Conservation (phyloP, 2,329 filamentous ascomycete species). For the Penicillium oxalicum region DNA sequence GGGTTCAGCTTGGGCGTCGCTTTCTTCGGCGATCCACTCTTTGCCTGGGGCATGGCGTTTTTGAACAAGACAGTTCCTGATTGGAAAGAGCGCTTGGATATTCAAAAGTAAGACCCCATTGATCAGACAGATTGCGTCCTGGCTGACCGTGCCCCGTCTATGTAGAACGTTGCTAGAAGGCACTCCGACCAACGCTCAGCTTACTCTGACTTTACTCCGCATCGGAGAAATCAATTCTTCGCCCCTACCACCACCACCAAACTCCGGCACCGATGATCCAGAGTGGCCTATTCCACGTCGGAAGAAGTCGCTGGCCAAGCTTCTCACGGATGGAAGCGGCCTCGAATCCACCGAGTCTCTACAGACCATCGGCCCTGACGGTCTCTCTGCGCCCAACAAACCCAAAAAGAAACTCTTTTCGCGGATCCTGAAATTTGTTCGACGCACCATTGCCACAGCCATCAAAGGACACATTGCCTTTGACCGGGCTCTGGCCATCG, state of each 20-base stretch:
- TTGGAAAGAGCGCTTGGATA: constrained; percentile 70
- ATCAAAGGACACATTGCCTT: constrained; percentile 66
- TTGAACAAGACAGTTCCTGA: constrained; percentile 51
- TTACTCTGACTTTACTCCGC: constrained; percentile 73
- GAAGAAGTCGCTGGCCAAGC: constrained; percentile 48
- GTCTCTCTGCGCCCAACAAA: constrained; percentile 6
- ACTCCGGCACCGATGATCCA: constrained; percentile 30
- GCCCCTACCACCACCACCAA: constrained; percentile 62
- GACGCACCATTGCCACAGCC: constrained; percentile 62
- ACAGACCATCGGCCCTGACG: not conserved
- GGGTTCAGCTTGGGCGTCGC: constrained; percentile 63
- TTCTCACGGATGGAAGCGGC: constrained; percentile 54
- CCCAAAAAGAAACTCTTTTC: constrained; percentile 38
- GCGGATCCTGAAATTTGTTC: constrained; percentile 60
- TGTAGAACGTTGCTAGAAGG: constrained; percentile 64
- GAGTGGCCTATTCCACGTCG: constrained; percentile 20
- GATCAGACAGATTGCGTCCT: too few relatives aligned
- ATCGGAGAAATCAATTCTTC: constrained; percentile 77
- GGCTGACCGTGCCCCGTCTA: constrained; percentile 8
- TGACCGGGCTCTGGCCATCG: constrained; percentile 64
- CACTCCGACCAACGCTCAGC: constrained; percentile 79
- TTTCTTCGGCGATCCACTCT: constrained; percentile 75
- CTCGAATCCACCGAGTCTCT: constrained; percentile 18
- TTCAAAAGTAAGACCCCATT: constrained; percentile 50
- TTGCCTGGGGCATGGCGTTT: constrained; percentile 53